These are phyloP conservation scores for Exophiala viscosa DNA, from an alignment of 2,329 filamentous ascomycete species.

Conservation along the genomic window DNA sequence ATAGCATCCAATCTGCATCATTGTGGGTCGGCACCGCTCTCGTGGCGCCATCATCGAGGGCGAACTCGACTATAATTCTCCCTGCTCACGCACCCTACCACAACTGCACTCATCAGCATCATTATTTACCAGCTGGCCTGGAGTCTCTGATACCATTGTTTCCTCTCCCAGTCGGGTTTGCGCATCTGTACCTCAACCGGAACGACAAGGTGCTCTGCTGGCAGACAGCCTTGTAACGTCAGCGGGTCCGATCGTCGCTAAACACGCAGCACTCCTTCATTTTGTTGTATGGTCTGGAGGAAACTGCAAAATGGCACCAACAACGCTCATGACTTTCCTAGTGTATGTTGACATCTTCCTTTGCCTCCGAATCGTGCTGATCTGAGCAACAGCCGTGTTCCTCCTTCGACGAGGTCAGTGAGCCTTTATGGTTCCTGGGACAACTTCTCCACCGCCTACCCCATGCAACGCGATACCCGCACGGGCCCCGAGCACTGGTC, in stretches of 20 bases:
- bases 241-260: neutral
- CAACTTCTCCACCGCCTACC: constrained; percentile 76
- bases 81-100: neutral
- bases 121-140: constrained; percentile 11
- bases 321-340: constrained; percentile 34
- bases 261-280: neutral
- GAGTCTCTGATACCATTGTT: neutral
- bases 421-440: constrained; percentile 91
- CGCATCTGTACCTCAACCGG: constrained; percentile 1
- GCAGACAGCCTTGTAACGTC: neutral
- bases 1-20: constrained; percentile 16
- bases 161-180: neutral
- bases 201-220: neutral
- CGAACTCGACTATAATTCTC: constrained; percentile 12
- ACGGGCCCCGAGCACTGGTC: constrained; percentile 75
- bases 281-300: constrained; percentile 9
- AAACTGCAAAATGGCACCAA: constrained; percentile 25
- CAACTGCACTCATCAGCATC: constrained; percentile 1
- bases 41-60: constrained; percentile 9
- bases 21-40: neutral
- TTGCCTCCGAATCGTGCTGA: constrained; percentile 20
- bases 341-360: constrained; percentile 26
- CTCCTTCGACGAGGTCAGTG: constrained; percentile 55
- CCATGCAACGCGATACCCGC: constrained; percentile 74
- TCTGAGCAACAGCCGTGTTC: constrained; percentile 32